Percentiles rank a stretch among this genome's conserved stretches.
These are phyloP conservation scores for Aureobasidium sp. DNA, from an alignment of 2,329 filamentous ascomycete genomes.

Conservation along the genomic window DNA sequence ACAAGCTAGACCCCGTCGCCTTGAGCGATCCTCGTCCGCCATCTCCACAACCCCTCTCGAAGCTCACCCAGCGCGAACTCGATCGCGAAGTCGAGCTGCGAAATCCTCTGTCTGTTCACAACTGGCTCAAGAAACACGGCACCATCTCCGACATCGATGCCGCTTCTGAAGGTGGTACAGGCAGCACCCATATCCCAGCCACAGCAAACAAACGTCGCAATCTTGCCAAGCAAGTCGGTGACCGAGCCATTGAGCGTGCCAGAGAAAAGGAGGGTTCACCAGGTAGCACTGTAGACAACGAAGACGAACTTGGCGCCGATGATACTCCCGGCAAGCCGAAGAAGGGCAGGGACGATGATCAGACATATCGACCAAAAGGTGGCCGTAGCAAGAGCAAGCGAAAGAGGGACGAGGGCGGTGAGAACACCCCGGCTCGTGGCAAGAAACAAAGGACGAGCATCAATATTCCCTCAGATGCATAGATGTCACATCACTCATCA, in stretches of 20 bases:
- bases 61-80: slow-evolving; percentile 39
- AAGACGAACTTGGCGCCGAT: slow-evolving; percentile 32
- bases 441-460: slow-evolving; percentile 23
- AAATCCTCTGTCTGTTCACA: slow-evolving; percentile 89
- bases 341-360: slow-evolving; percentile 34
- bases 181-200: slow-evolving; percentile 68
- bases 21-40: slow-evolving; percentile 24
- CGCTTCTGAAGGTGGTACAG: slow-evolving; percentile 52
- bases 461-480: slow-evolving; percentile 6
- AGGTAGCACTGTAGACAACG: slow-evolving; percentile 27
- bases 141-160: slow-evolving; percentile 18
- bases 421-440: slow-evolving; percentile 16
- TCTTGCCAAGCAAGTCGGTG: slow-evolving; percentile 31
- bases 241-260: slow-evolving; percentile 30
- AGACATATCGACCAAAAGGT: slow-evolving; percentile 43
- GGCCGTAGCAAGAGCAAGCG: slow-evolving; percentile 42
- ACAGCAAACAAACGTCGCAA: slow-evolving; percentile 46
- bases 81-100: slow-evolving; percentile 49
- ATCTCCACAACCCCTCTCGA: slow-evolving; percentile 42
- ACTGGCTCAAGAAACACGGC: slow-evolving; percentile 60
- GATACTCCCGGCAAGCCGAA: slow-evolving; percentile 32
- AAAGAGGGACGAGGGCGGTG: slow-evolving; percentile 24
- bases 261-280: slow-evolving; percentile 29
- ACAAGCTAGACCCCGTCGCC: slow-evolving; percentile 40
- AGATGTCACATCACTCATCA: neutral